phyloP scores from a whole-genome alignment of 2,329 filamentous ascomycete species.

The Fusarium miscanthi region DNA sequence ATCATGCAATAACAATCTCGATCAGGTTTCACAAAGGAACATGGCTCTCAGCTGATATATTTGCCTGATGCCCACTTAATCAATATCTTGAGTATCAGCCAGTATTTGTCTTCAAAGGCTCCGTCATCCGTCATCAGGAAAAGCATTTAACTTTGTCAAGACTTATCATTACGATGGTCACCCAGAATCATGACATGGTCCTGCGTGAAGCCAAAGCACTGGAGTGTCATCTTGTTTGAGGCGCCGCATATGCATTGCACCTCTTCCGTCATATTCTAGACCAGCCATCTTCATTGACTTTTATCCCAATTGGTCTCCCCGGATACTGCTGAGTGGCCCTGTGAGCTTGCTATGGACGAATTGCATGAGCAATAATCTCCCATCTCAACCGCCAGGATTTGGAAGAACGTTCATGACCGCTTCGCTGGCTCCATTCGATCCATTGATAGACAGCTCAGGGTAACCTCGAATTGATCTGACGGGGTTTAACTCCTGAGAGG shows the following conservation, averaged over 20 bases:
- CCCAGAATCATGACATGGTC: constrained; percentile 27
- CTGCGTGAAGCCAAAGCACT: constrained; percentile 27
- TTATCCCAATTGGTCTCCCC: constrained; percentile 22
- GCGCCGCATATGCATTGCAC: constrained; percentile 14
- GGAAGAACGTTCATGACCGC: constrained; percentile 21
- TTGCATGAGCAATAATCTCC: constrained; percentile 10
- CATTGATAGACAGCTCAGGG: constrained; percentile 15
- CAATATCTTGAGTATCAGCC: not conserved
- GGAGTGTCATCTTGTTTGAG: constrained; percentile 25
- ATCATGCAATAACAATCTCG: constrained; percentile 27
- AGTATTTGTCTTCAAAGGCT: constrained; percentile 17
- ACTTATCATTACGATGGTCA: constrained; percentile 20
- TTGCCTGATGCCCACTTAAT: constrained; percentile 26
- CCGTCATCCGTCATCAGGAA: constrained; percentile 9
- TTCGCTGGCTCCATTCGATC: constrained; percentile 36
- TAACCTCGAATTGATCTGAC: constrained; percentile 16
- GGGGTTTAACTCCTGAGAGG: constrained; percentile 11
- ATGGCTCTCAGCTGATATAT: constrained; percentile 29
- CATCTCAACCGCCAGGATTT: constrained; percentile 16
- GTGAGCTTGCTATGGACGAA: constrained; percentile 19
- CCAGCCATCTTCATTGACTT: constrained; percentile 29
- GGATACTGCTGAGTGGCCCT: constrained; percentile 17
- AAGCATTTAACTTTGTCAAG: constrained; percentile 17
- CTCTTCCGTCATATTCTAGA: constrained; percentile 33
- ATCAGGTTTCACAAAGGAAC: constrained; percentile 33